Evolutionary conservation across 2,329 filamentous ascomycete species (phyloP), one percentile per base, ranked within the genome.

Genomic region (Trichophaea hybrida): DNA sequence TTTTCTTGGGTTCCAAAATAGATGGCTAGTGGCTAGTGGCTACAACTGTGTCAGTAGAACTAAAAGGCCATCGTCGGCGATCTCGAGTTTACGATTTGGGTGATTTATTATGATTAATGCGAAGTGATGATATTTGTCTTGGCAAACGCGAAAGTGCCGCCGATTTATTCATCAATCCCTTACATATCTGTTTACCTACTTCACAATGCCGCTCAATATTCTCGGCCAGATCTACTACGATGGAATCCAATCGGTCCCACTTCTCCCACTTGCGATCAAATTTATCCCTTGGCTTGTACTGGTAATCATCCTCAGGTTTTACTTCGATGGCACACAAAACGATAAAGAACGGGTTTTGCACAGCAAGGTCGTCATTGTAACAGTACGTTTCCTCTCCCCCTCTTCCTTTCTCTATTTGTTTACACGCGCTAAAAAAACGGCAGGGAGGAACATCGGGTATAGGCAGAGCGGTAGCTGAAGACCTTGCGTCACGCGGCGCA

Each of bases 311-410:
- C 69, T 84, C 65, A 97, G 96, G 76, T 76, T 77, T 69, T 95
- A 85, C 75, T 86, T 84, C 69, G 81, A 81, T 65, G 94, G 93
- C 66, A 80, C 83, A 10, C 75, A 73, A 66, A 96, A 93, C 72
- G 74, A 73, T 46, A 80, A 86, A 32, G 89, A 95, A 70, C 80
- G 88, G 61, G 78, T 85, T 58, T 89, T 98, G 83, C 89, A 96
- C 72, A 89, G 88, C 52, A 94, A 94, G 70, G 88, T 98, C 53
- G 79, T 96, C 49, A 84, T 98, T 77, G 81, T 98, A 56, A 98
- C 93, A 15, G 90, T 84, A 76, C 55, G 74, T 61, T 46, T 46
- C 12, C 5, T 51, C n/a, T 15, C 31, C 13, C 51, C 37, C 34
- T 4, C 6, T 54, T 38, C 24, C 51, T 32, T 54, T 13, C 37